Percentiles rank a stretch among this genome's conserved stretches.
These are phyloP conservation scores for Cardiospermum halicacabum DNA, from an alignment of 345 rosid genomes.

Conservation along the genomic window DNA sequence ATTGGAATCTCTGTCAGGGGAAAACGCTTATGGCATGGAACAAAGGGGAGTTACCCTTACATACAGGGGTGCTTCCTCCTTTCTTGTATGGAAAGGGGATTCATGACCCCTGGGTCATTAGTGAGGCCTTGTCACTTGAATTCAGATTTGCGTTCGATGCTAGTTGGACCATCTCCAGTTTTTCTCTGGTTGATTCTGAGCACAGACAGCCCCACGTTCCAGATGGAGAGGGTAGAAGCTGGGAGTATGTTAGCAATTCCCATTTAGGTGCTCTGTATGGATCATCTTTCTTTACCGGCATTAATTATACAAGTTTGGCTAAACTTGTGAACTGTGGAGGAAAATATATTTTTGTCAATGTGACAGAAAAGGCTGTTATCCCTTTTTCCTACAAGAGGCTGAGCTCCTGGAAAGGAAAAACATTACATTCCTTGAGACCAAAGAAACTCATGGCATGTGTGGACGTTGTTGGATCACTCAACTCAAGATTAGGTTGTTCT, in stretches of 20 bases:
- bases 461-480: conserved; percentile 24
- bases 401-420: conserved; percentile 28
- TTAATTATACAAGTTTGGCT: conserved; percentile 32
- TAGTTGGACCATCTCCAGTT: conserved; percentile 54
- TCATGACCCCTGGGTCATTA: conserved; percentile 62
- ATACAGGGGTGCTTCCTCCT: conserved; percentile 78
- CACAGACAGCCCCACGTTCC: conserved; percentile 14
- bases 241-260: conserved; percentile 76
- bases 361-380: conserved; percentile 22
- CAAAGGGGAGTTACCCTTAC: conserved; percentile 43
- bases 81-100: conserved; percentile 70
- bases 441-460: conserved; percentile 48
- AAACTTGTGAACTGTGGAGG: conserved; percentile 61
- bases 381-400: conserved; percentile 18
- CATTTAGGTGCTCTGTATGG: conserved; percentile 66
- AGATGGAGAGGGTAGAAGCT: conserved; percentile 35
- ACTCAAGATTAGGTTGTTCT: conserved; percentile 26
- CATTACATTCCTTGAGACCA: conserved; percentile 27
- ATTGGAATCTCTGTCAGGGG: conserved; percentile 36
- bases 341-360: conserved; percentile 37
- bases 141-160: conserved; percentile 78
- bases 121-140: conserved; percentile 57
- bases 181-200: conserved; percentile 28
- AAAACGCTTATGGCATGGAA: conserved; percentile 81
- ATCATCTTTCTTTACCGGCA: conserved; percentile 42